Conservation (phyloP, 805 yeast genomes). For the Saccharomycopsis vini region DNA sequence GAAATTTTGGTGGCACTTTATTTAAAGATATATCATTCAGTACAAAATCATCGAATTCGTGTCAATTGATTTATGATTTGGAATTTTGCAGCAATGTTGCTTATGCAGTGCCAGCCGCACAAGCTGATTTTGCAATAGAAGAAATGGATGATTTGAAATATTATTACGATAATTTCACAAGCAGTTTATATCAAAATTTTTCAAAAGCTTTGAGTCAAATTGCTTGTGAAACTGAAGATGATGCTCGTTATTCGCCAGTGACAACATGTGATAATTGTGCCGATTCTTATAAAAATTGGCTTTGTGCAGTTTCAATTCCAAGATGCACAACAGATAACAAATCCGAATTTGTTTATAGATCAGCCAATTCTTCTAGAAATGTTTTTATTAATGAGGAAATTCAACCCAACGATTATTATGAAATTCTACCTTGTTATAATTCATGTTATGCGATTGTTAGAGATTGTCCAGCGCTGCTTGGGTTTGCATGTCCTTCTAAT, state of each 20-base stretch:
- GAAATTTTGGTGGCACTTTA: slow-evolving; percentile 52
- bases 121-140: too few species aligned
- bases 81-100: slow-evolving; percentile 77
- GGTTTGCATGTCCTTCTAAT: slow-evolving; percentile 60
- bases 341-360: slow-evolving; percentile 38
- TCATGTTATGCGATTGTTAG: slow-evolving; percentile 71
- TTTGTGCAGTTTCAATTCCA: slow-evolving; percentile 83
- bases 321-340: slow-evolving; percentile 55
- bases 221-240: slow-evolving; percentile 61
- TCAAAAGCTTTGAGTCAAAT: slow-evolving; percentile 66
- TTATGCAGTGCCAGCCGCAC: slow-evolving; percentile 66
- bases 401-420: slow-evolving; percentile 58
- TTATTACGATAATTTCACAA: slow-evolving; percentile 60
- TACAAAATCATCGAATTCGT: slow-evolving; percentile 45
- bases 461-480: slow-evolving; percentile 74
- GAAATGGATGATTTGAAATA: slow-evolving; percentile 24
- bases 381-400: slow-evolving; percentile 44
- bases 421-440: slow-evolving; percentile 78
- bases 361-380: slow-evolving; percentile 48
- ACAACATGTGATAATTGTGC: slow-evolving; percentile 67
- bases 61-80: slow-evolving; percentile 66
- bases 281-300: slow-evolving; percentile 70
- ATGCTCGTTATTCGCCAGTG: slow-evolving; percentile 65
- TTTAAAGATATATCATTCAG: slow-evolving; percentile 49
- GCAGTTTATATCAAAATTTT: slow-evolving; percentile 51